Evolutionary conservation across 306 rosid species (phyloP).

Genomic region (Glycine soja): DNA sequence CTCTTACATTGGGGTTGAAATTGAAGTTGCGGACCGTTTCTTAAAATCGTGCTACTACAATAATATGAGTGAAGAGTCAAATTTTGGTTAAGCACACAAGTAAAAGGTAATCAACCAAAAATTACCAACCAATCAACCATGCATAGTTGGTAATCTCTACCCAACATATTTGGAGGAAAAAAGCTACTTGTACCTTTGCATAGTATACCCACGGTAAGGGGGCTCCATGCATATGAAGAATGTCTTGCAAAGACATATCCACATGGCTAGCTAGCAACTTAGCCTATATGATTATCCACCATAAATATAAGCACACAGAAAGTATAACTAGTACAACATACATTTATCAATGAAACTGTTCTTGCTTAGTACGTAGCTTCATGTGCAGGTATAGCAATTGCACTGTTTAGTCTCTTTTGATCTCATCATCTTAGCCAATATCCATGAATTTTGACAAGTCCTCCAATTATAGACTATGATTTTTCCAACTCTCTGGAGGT

Average conservation of each 20-base stretch:
- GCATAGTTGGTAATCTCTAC: neutral
- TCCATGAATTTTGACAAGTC: constrained; percentile 10
- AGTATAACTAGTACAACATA: constrained; percentile 34
- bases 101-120: neutral
- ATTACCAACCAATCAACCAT: neutral
- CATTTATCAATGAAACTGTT: constrained; percentile 27
- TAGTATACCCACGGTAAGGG: constrained; percentile 29
- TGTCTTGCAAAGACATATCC: constrained; percentile 47
- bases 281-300: constrained; percentile 35
- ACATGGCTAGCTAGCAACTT: constrained; percentile 51
- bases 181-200: constrained; percentile 16
- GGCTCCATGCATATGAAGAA: constrained; percentile 42
- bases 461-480: constrained; percentile 41
- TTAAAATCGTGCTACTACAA: neutral
- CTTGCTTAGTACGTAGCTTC: constrained; percentile 22
- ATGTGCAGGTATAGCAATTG: constrained; percentile 30
- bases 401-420: constrained; percentile 29
- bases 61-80: neutral
- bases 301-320: constrained; percentile 34
- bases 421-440: constrained; percentile 27
- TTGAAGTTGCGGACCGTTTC: neutral
- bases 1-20: neutral
- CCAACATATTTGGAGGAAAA: constrained; percentile 6
- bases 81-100: constrained; percentile 13
- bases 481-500: constrained; percentile 12